Conservation (phyloP, 2,329 filamentous ascomycete species). For the Arthrobotrys conoides region DNA sequence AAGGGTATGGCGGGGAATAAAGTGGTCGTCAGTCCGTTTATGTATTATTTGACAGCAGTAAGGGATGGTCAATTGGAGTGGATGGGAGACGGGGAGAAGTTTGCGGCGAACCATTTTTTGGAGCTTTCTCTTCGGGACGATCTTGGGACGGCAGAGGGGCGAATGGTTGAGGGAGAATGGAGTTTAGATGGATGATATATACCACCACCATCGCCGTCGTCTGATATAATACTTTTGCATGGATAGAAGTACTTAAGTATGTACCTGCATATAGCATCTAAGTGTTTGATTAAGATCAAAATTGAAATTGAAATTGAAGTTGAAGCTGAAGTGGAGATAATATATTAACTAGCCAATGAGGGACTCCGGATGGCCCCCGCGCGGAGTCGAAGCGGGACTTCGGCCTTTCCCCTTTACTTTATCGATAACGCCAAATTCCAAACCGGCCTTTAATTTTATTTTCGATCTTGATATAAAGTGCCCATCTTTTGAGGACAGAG, state of each 20-base stretch:
- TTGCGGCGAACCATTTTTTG: slow-evolving; percentile 41
- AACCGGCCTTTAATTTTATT: no score
- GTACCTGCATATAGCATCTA: no score
- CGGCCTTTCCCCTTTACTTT: background rate
- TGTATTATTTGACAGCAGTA: slow-evolving; percentile 44
- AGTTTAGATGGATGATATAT: background rate
- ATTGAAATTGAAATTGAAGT: background rate
- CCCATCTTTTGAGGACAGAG: no score
- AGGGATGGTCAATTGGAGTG: slow-evolving; percentile 45
- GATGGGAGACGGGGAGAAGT: slow-evolving; percentile 54
- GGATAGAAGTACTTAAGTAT: no score
- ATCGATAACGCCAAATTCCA: slow-evolving; percentile 4
- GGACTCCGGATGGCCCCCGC: background rate
- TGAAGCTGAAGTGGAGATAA: slow-evolving; percentile 1
- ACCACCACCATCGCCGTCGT: no score
- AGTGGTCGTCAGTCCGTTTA: slow-evolving; percentile 46
- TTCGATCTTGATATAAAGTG: no score
- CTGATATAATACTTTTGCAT: background rate
- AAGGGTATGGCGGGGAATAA: slow-evolving; percentile 4
- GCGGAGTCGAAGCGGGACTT: slow-evolving; percentile 1
- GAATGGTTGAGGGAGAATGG: slow-evolving; percentile 34
- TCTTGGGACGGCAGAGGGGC: slow-evolving; percentile 33
- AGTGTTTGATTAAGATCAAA: background rate
- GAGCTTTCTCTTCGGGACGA: slow-evolving; percentile 38
- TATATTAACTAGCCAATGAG: slow-evolving; percentile 1